Base-by-base conservation (phyloP, 441 rosid genomes). In the Capsella rubella region DNA sequence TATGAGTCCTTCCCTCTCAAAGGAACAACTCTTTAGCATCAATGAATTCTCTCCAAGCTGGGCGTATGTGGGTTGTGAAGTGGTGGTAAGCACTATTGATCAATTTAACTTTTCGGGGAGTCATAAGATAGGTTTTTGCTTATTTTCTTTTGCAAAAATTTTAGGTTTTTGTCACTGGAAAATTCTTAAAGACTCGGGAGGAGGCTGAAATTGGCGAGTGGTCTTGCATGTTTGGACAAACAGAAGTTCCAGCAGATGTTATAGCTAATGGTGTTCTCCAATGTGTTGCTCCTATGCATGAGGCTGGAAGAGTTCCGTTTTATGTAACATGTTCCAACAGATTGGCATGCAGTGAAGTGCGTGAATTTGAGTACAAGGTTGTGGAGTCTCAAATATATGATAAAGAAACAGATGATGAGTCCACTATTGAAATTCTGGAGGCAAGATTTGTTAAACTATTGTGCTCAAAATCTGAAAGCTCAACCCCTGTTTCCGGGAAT, bases 201-300 rank as follows among this genome's bases (percentile, higher is more conserved):
- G 94, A 85, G 72, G 83, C 77, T 50, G 80, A 79, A 79, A 79
- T 59, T 6, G 78, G 75, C 59, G 80, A 84, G 49, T 92, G 96
- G 97, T 92, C 95, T 43, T 92, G 97, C 81, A 95, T 95, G 97
- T 92, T 95, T 84, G 98, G 98, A 32, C 96, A 95, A 84, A 84
- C 90, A 64, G 98, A 95, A 87, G 98, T 92, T 82, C 95, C 87
- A 42, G 97, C 96, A 27, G 88, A 92, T 63, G 79, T 89, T 67
- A 75, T 92, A 66, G 91, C 93, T 49, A 88, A 85, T 84, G 96
- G 98, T 71, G 86, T 89, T 73, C 92, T 95, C 67, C 77, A 84
- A 59, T 95, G 97, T 79, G 81, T 71, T 74, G 80, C 87, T 79
- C 96, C 99, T 16, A 67, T 57, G 46, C 95, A 85, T 58, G 85